Conservation (phyloP, 2,329 filamentous ascomycete genomes). For the Fonsecaea erecta region DNA sequence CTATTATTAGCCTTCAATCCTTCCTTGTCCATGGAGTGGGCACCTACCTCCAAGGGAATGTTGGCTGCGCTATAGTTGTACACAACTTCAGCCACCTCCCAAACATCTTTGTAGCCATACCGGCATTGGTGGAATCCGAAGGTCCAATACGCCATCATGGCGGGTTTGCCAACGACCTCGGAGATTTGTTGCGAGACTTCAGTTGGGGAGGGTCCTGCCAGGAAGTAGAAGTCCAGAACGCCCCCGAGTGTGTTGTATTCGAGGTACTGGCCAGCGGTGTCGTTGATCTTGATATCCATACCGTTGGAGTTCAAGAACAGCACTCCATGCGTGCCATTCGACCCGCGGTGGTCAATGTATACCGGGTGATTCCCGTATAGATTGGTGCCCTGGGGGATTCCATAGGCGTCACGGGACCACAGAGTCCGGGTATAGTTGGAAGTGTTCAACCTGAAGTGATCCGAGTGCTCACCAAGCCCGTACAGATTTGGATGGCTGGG, state of each 20-base stretch:
- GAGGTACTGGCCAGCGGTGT: constrained; percentile 67
- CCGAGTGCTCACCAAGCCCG: constrained; percentile 77
- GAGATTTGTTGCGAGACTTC: constrained; percentile 65
- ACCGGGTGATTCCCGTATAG: constrained; percentile 75
- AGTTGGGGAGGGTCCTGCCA: constrained; percentile 63
- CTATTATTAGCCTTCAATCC: constrained; percentile 11
- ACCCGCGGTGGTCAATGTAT: constrained; percentile 73
- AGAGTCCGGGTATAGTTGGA: constrained; percentile 72
- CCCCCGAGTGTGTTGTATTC: constrained; percentile 82
- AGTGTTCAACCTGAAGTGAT: constrained; percentile 70
- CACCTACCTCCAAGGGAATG: constrained; percentile 43
- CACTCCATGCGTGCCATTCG: constrained; percentile 64
- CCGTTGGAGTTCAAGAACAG: constrained; percentile 74
- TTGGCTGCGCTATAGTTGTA: constrained; percentile 49
- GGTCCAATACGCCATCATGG: constrained; percentile 68
- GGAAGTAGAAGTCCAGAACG: constrained; percentile 72
- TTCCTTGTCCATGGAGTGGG: neutral
- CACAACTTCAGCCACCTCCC: constrained; percentile 50
- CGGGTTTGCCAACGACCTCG: constrained; percentile 60
- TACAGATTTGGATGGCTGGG: constrained; percentile 73
- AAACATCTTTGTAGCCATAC: constrained; percentile 63
- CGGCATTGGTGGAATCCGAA: constrained; percentile 67
- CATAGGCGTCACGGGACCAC: constrained; percentile 71
- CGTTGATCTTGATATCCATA: constrained; percentile 77
- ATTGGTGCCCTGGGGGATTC: constrained; percentile 65